phyloP scores from a whole-genome alignment of 192 early-diverging fungal species.

The Dissophora globulifera region DNA sequence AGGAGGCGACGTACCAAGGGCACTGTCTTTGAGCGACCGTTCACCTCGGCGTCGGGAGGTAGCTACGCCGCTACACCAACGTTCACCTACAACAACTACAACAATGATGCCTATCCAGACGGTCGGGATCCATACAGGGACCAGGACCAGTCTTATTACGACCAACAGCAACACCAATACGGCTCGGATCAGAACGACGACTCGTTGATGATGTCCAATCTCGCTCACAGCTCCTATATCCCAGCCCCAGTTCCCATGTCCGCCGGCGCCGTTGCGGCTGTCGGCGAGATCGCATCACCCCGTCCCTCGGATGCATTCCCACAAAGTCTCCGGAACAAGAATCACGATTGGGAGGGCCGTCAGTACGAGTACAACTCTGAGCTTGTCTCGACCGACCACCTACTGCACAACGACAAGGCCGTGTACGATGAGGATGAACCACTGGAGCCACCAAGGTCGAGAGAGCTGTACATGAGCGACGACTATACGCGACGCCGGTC shows the following conservation, averaged over 20 bases:
- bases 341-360: conserved; percentile 23
- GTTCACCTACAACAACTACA: conserved; percentile 37
- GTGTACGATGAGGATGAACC: conserved; percentile 35
- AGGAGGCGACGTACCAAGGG: conserved; percentile 24
- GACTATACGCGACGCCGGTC: conserved; percentile 34
- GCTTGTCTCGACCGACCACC: conserved; percentile 23
- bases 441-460: conserved; percentile 32
- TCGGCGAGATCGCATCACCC: conserved; percentile 13
- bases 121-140: not conserved
- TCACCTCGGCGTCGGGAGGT: conserved; percentile 20
- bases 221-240: conserved; percentile 37
- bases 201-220: conserved; percentile 30
- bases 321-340: conserved; percentile 19
- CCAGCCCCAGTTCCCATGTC: conserved; percentile 43
- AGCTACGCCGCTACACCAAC: conserved; percentile 7
- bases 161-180: conserved; percentile 20
- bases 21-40: conserved; percentile 38
- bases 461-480: conserved; percentile 35
- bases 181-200: conserved; percentile 40
- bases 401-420: conserved; percentile 40
- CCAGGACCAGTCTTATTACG: conserved; percentile 8
- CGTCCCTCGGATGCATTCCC: conserved; percentile 32
- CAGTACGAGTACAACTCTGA: conserved; percentile 25
- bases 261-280: conserved; percentile 26
- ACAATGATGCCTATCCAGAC: conserved; percentile 27